These are phyloP conservation scores for Podosphaera aphanis DNA, from an alignment of 2,329 filamentous ascomycete genomes.

Conservation along the genomic window DNA sequence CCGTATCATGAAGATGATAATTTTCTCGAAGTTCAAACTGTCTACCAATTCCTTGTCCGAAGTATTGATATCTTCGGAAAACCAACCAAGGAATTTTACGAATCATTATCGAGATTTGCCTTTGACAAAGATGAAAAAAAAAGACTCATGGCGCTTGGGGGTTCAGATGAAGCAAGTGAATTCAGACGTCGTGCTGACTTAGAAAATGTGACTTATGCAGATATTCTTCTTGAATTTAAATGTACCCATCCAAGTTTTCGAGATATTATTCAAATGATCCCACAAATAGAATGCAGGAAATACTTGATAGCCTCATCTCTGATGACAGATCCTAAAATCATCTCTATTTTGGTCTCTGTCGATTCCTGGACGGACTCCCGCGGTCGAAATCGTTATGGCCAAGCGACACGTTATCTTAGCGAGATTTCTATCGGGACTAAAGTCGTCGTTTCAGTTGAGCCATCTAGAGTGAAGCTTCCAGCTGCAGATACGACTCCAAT, in stretches of 20 bases:
- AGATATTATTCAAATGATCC: slow-evolving; percentile 69
- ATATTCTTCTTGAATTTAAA: slow-evolving; percentile 69
- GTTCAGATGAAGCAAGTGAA: slow-evolving; percentile 59
- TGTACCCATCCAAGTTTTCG: slow-evolving; percentile 77
- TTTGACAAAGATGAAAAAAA: slow-evolving; percentile 62
- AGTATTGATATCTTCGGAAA: slow-evolving; percentile 94
- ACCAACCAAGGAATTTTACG: slow-evolving; percentile 95
- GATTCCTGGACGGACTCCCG: slow-evolving; percentile 82
- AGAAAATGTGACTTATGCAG: slow-evolving; percentile 76
- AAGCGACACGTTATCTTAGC: slow-evolving; percentile 79
- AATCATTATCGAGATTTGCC: slow-evolving; percentile 68
- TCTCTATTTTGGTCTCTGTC: slow-evolving; percentile 88
- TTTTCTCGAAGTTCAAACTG: slow-evolving; percentile 65
- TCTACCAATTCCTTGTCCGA: slow-evolving; percentile 75
- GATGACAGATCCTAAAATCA: slow-evolving; percentile 72
- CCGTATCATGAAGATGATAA: slow-evolving; percentile 56
- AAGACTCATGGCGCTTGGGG: slow-evolving; percentile 51
- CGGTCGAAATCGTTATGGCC: slow-evolving; percentile 74
- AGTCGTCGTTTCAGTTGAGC: slow-evolving; percentile 86
- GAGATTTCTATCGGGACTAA: slow-evolving; percentile 48
- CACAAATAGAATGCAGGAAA: slow-evolving; percentile 83
- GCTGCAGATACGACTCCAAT: slow-evolving; percentile 67
- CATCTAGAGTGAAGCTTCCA: slow-evolving; percentile 97
- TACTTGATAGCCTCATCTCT: slow-evolving; percentile 98
- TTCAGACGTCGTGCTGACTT: slow-evolving; percentile 85